Percentiles rank a stretch among this genome's conserved stretches.
Evolutionary conservation across 106 monocot genomes (phyloP).

Genomic region (Allium fistulosum): DNA sequence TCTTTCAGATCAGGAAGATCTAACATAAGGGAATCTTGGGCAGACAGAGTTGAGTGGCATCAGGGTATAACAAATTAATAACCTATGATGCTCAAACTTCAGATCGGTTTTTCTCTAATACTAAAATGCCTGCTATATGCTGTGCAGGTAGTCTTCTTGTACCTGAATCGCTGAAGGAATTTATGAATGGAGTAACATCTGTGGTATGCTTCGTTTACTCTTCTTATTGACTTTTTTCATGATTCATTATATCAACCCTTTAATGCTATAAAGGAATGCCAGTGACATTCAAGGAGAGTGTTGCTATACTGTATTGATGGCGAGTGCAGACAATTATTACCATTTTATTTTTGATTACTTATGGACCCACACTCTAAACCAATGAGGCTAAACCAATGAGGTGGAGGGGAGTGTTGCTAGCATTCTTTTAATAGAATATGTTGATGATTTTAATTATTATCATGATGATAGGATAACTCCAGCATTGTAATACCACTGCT

Average conservation of each 20-base stretch:
- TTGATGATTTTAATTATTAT: too few relatives aligned
- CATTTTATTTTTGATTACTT: too few relatives aligned
- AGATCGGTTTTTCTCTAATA: too few relatives aligned
- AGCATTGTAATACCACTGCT: neutral
- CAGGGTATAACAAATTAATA: conserved; percentile 36
- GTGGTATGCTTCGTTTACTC: conserved; percentile 48
- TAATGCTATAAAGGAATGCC: too few relatives aligned
- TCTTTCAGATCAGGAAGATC: conserved; percentile 77
- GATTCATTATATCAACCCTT: neutral
- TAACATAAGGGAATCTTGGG: conserved; percentile 62
- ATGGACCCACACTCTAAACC: too few relatives aligned
- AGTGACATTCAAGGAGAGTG: too few relatives aligned
- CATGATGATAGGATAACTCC: neutral
- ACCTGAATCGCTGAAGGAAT: conserved; percentile 81
- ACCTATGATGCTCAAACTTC: too few relatives aligned
- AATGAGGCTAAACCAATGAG: too few relatives aligned
- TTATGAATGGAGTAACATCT: conserved; percentile 60
- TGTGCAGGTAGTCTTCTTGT: conserved; percentile 73
- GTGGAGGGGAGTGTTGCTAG: too few relatives aligned
- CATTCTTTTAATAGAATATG: too few relatives aligned
- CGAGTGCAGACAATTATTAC: too few relatives aligned
- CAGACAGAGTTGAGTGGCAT: conserved; percentile 81
- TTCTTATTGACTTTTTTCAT: neutral
- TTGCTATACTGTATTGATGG: neutral
- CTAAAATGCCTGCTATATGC: too few relatives aligned